phyloP scores from a whole-genome alignment of 257 asterid genomes.

The Petunia axillaris region DNA sequence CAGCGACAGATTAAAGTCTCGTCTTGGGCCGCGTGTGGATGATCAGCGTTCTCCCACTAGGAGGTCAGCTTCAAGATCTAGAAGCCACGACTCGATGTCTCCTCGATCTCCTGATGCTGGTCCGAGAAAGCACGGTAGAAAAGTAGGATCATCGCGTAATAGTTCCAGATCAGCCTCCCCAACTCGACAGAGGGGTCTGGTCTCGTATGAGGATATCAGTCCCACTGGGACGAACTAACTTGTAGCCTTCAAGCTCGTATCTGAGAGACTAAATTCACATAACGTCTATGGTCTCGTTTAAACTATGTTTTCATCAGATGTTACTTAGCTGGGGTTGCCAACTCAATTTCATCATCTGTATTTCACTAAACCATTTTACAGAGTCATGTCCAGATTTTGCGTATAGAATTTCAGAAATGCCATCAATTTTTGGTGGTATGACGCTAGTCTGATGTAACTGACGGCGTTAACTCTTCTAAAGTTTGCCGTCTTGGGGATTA shows the following conservation, averaged over 20 bases:
- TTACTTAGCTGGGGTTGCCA: slow-evolving; percentile 3
- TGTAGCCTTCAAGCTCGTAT: not conserved
- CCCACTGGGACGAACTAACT: slow-evolving; percentile 52
- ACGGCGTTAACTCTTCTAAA: too few species aligned
- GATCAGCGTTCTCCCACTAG: slow-evolving; percentile 36
- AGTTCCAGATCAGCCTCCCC: slow-evolving; percentile 67
- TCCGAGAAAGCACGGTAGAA: slow-evolving; percentile 47
- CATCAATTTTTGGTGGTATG: too few species aligned
- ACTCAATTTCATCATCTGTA: not conserved
- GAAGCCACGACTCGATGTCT: slow-evolving; percentile 51
- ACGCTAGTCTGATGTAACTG: not conserved
- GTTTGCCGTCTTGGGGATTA: too few species aligned
- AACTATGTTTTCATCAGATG: not conserved
- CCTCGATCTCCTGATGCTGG: slow-evolving; percentile 58
- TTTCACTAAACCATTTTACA: not conserved
- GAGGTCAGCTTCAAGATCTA: slow-evolving; percentile 57
- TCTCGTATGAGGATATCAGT: slow-evolving; percentile 79
- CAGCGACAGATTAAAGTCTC: slow-evolving; percentile 74
- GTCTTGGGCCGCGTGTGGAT: slow-evolving; percentile 69
- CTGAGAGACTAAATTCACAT: not conserved
- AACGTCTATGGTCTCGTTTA: not conserved
- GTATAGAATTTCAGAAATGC: not conserved
- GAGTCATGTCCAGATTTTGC: not conserved
- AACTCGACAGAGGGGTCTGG: slow-evolving; percentile 64
- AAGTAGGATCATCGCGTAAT: slow-evolving; percentile 39